Conservation (phyloP, 73 alveolate species). For the Tetrahymena elliotti region DNA sequence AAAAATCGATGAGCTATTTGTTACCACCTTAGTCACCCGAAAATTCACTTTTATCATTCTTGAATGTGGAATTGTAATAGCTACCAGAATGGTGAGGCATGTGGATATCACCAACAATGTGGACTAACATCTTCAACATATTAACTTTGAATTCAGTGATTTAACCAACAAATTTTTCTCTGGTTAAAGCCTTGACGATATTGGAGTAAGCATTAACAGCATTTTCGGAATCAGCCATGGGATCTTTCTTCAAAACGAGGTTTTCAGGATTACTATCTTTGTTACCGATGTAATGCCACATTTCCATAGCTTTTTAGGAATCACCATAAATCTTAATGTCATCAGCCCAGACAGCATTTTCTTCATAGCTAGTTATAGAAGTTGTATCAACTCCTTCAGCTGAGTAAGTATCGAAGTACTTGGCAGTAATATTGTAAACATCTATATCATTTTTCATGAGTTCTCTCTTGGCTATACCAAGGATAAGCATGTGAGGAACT, state of each 20-base stretch:
- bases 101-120: constrained; percentile 71
- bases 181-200: background rate
- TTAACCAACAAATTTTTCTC: background rate
- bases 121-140: constrained; percentile 54
- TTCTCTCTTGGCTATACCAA: background rate
- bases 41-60: constrained; percentile 2
- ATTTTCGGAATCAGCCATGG: background rate
- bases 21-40: constrained; percentile 70
- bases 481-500: background rate
- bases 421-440: background rate
- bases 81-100: constrained; percentile 68
- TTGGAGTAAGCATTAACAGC: background rate
- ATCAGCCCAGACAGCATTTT: constrained; percentile 66
- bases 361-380: constrained; percentile 36
- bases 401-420: background rate
- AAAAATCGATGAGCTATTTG: constrained; percentile 2
- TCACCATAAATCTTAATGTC: constrained; percentile 59
- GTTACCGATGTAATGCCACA: background rate
- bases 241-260: background rate
- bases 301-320: background rate
- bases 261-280: background rate
- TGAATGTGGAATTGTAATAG: constrained; percentile 32
- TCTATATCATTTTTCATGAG: background rate
- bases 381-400: background rate
- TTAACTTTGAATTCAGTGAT: constrained; percentile 24